A percentile compares a stretch with the other conserved stretches of the same genome.
Evolutionary conservation across 306 rosid species (phyloP).

Genomic region (Sicyos baderoa): DNA sequence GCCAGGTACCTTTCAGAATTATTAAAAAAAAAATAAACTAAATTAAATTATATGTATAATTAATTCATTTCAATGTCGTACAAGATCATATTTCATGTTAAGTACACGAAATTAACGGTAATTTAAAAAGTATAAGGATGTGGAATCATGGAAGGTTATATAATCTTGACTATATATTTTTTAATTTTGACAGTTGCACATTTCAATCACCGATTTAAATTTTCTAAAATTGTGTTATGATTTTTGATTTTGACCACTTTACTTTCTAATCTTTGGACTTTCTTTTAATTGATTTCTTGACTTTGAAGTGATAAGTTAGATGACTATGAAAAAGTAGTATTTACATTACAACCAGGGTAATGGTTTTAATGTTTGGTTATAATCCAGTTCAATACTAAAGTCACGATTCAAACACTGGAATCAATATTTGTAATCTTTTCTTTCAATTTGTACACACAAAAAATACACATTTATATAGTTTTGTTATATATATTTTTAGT

Average conservation of each 20-base stretch:
- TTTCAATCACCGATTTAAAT: neutral
- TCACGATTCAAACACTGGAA: too few species aligned
- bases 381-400: too few species aligned
- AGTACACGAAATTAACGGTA: neutral
- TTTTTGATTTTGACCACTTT: too few species aligned
- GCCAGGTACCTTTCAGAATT: slow-evolving; percentile 46
- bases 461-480: too few species aligned
- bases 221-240: neutral
- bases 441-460: too few species aligned
- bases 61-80: neutral
- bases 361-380: too few species aligned
- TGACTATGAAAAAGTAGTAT: too few species aligned
- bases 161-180: neutral
- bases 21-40: neutral
- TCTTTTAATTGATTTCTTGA: too few species aligned
- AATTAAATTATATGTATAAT: neutral
- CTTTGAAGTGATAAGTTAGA: neutral
- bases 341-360: too few species aligned
- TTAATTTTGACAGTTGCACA: neutral
- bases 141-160: neutral
- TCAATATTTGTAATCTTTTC: too few species aligned
- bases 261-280: too few species aligned
- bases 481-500: too few species aligned
- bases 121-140: neutral
- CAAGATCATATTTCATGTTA: neutral